phyloP scores from a whole-genome alignment of 2,329 filamentous ascomycete genomes.

The Colletotrichum sp. region DNA sequence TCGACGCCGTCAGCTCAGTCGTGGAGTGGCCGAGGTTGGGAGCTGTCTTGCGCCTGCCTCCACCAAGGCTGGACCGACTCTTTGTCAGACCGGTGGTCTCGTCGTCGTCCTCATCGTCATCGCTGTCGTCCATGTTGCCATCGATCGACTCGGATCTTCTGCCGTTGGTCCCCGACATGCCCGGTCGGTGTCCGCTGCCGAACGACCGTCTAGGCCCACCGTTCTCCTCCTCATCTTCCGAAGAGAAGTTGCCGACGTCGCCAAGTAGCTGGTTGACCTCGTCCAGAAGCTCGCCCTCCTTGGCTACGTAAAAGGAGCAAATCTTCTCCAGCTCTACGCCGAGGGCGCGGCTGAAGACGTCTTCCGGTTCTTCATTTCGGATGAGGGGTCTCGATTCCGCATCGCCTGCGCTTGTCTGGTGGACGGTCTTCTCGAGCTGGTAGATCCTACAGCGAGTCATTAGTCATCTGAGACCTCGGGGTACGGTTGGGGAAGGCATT shows the following conservation, averaged over 20 bases:
- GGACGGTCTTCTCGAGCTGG: slow-evolving; percentile 83
- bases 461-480: neutral
- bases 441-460: slow-evolving; percentile 73
- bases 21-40: slow-evolving; percentile 43
- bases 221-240: slow-evolving; percentile 40
- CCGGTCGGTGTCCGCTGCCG: slow-evolving; percentile 24
- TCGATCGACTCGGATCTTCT: slow-evolving; percentile 51
- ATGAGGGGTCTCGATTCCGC: slow-evolving; percentile 87
- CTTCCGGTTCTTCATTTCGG: slow-evolving; percentile 74
- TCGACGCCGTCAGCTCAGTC: slow-evolving; percentile 66
- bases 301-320: slow-evolving; percentile 85
- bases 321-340: slow-evolving; percentile 95
- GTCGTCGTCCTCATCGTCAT: slow-evolving; percentile 68
- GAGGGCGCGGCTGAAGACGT: slow-evolving; percentile 79
- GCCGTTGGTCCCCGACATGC: slow-evolving; percentile 43
- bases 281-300: slow-evolving; percentile 85
- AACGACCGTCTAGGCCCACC: slow-evolving; percentile 12
- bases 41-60: slow-evolving; percentile 39
- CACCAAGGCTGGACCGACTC: slow-evolving; percentile 42
- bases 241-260: slow-evolving; percentile 73
- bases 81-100: slow-evolving; percentile 61
- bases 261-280: slow-evolving; percentile 79
- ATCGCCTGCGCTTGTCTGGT: slow-evolving; percentile 70
- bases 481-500: neutral
- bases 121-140: slow-evolving; percentile 65